Conservation (phyloP, 768 basidiomycete genomes). For the Boletus tomentosulus region DNA sequence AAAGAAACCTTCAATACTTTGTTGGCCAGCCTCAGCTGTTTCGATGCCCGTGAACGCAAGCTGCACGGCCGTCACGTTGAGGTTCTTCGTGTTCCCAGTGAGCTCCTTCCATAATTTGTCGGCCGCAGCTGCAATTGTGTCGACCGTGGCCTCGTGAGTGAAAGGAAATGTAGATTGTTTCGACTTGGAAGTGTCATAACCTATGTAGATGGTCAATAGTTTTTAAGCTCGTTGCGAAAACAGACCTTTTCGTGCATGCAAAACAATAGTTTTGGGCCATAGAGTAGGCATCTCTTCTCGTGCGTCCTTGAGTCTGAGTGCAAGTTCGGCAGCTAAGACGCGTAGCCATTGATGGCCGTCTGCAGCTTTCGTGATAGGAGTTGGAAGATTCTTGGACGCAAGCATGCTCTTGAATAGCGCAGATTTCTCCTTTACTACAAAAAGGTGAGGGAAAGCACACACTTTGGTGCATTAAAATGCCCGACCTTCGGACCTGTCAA, state of each 20-base stretch:
- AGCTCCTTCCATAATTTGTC: conserved; percentile 86
- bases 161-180: conserved; percentile 90
- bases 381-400: conserved; percentile 90
- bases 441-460: neutral
- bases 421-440: conserved; percentile 79
- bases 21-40: conserved; percentile 71
- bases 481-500: conserved; percentile 84
- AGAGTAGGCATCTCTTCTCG: conserved; percentile 64
- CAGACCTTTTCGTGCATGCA: conserved; percentile 71
- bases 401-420: conserved; percentile 87
- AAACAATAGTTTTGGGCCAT: conserved; percentile 90
- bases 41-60: conserved; percentile 80
- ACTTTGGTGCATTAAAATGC: neutral
- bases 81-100: conserved; percentile 47
- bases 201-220: conserved; percentile 35
- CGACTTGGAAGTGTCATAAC: conserved; percentile 62
- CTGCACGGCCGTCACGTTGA: conserved; percentile 70
- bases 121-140: conserved; percentile 69
- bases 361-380: conserved; percentile 63
- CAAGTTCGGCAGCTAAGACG: conserved; percentile 86
- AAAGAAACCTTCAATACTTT: conserved; percentile 86
- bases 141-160: conserved; percentile 65
- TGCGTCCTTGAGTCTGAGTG: conserved; percentile 79
- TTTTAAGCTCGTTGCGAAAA: neutral
- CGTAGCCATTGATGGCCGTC: conserved; percentile 90